Evolutionary conservation across 768 basidiomycete species (phyloP), one percentile per base, ranked within the genome.

Genomic region (Auriculariales sp.): DNA sequence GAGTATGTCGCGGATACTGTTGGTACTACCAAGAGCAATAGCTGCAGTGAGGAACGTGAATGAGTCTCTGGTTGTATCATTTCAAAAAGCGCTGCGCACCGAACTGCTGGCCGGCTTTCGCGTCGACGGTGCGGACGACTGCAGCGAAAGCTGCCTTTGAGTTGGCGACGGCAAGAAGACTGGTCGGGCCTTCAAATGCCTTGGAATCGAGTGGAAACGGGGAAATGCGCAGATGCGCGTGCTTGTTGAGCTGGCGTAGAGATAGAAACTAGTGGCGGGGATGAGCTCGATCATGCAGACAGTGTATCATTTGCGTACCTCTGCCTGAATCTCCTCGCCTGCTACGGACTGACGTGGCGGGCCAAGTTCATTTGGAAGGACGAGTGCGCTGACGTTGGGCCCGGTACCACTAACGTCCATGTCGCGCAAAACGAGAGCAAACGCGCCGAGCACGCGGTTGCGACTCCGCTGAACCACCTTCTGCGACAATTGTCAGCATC

Each of bases 71-170:
- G 31, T 15, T 32, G 9, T 48, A 28, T 39, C 28, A 34, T 46
- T 22, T 22, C 3, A 7, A 6, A 44, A 25, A 17, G 19, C 17
- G 17, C 44, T 48, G 47, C 47, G 31, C 42, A 30, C 48, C 42
- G 10, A 33, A 47, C 11, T 27, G 19, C 6, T 29, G 54, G 69
- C 36, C 50, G 76, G 76, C 66, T 68, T 51, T 62, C 55, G 47
- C 60, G 39, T 45, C 54, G 48, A 62, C 57, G 46, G 65, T 64
- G 32, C 65, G 62, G 36, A 63, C 69, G 9, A 76, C 72, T 28
- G 83, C 81, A 42, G 75, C 80, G 62, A 87, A 88, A 77, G 79
- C 87, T 27, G 77, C 80, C 54, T 68, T 72, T 11, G 67, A 63
- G 58, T 79, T 83, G 2, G 78, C 70, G 2, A 74, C 67, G 3